Evolutionary conservation across 148 eudicot species (phyloP), one percentile per base, ranked within the genome.

Genomic region (Dianthus caryophyllus): DNA sequence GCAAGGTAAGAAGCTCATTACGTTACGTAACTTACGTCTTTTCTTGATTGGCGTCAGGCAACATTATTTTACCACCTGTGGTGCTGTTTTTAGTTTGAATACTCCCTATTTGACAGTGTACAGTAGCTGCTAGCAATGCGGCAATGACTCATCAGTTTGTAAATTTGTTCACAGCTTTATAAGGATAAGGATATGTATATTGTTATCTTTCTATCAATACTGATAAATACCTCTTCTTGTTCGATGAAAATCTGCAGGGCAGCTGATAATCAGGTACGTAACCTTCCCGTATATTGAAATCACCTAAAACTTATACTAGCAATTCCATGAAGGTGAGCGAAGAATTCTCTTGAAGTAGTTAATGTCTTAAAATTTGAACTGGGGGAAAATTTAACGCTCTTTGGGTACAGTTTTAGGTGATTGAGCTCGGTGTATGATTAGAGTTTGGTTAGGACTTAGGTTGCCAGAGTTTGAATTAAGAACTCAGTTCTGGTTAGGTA

Each of bases 231-330:
- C 51, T 61, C 61, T 72, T 31, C 29, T 50, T 44, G 46, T 61
- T 41, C 56, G 10, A 30, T 69, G 47, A 11, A 44, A 22, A 16
- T 59, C 24, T 75, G 39, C 86, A 84, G 91, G 82, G 91, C 86
- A 56, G 91, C 83, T 41, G 88, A 84, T 75, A 84, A 83, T 71
- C 86, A 84, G 86, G 91, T 87, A 81, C 21, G 14, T 43, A 53
- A 60, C 52, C 27, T 27, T n/a, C 22, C 62, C 54, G n/a, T 54
- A 18, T 31, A n/a, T 54, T 54, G 15, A 44, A 67, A 18, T 39
- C 18, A 59, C 7, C 21, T 41, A 41, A 41, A n/a, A n/a, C n/a
- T 21, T 21, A 7, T 50, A n/a, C 16, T 48, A 21, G 52, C 5
- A 16, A 48, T 3, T 48, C n/a, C 52, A 16, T 18, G 14, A 22